These are phyloP conservation scores for Collybia sp. DNA, from an alignment of 768 basidiomycete species.

Conservation along the genomic window DNA sequence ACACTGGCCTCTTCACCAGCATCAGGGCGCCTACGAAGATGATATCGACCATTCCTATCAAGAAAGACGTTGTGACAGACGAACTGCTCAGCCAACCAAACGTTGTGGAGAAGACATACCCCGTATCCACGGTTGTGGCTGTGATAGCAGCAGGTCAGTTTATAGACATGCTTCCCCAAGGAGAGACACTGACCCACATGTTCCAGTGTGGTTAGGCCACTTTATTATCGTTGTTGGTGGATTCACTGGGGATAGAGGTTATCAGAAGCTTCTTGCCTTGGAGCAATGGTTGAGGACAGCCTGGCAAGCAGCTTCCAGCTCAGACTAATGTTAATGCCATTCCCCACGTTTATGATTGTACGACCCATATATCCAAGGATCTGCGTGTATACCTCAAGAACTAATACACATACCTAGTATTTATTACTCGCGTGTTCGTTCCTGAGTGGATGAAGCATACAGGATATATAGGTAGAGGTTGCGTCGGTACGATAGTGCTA, in stretches of 20 bases:
- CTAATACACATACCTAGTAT: too few species aligned
- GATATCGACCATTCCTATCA: too few species aligned
- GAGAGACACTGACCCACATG: conserved; percentile 4
- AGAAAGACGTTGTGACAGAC: too few species aligned
- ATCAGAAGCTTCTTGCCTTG: conserved; percentile 37
- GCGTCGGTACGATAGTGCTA: too few species aligned
- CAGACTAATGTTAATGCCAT: too few species aligned
- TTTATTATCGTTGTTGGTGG: conserved; percentile 42
- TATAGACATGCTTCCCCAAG: background rate
- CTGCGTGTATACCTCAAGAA: too few species aligned
- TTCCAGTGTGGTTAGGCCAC: conserved; percentile 42
- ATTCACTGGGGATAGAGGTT: conserved; percentile 40
- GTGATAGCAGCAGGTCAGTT: conserved; percentile 29
- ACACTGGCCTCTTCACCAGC: conserved; percentile 38
- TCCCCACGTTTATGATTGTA: too few species aligned
- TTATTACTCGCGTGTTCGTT: too few species aligned
- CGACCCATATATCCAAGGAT: too few species aligned
- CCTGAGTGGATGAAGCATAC: too few species aligned
- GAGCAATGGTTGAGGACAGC: conserved; percentile 30
- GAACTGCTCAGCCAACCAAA: background rate
- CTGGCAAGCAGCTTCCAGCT: background rate
- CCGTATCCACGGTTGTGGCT: conserved; percentile 28
- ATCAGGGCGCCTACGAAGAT: conserved; percentile 15
- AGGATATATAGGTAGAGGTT: too few species aligned
- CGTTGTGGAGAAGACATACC: conserved; percentile 17